Evolutionary conservation across 345 rosid species (phyloP).

Genomic region (Durio zibethinus): DNA sequence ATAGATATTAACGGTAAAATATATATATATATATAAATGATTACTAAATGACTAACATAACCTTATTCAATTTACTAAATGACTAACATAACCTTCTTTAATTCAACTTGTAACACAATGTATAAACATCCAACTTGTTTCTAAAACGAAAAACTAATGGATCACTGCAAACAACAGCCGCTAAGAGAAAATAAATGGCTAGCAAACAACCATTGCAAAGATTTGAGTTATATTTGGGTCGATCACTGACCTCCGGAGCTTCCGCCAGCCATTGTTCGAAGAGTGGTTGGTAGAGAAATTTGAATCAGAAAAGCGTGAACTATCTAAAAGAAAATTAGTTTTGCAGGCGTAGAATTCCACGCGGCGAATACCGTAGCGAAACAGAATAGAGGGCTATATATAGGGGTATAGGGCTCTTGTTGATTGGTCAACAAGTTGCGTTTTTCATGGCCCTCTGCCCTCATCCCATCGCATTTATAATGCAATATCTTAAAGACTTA

Average conservation of each 20-base stretch:
- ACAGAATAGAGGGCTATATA: neutral
- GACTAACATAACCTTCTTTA: too few relatives aligned
- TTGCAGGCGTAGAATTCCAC: neutral
- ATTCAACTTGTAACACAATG: too few relatives aligned
- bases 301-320: neutral
- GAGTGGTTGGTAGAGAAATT: neutral
- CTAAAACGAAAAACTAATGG: neutral
- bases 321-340: neutral
- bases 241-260: constrained; percentile 21
- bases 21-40: too few relatives aligned
- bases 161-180: neutral
- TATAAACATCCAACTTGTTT: neutral
- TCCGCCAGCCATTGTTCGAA: constrained; percentile 20
- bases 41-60: too few relatives aligned
- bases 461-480: too few relatives aligned
- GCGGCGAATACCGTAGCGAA: neutral
- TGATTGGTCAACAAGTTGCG: neutral
- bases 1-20: too few relatives aligned
- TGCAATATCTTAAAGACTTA: too few relatives aligned
- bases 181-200: neutral
- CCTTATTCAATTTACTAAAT: too few relatives aligned
- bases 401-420: neutral
- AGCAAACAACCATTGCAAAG: neutral
- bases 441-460: too few relatives aligned
- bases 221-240: neutral